A percentile compares a stretch with the other conserved stretches of the same genome.
Conservation (phyloP, 2,329 filamentous ascomycete species). For the Erysiphe pulchra region DNA sequence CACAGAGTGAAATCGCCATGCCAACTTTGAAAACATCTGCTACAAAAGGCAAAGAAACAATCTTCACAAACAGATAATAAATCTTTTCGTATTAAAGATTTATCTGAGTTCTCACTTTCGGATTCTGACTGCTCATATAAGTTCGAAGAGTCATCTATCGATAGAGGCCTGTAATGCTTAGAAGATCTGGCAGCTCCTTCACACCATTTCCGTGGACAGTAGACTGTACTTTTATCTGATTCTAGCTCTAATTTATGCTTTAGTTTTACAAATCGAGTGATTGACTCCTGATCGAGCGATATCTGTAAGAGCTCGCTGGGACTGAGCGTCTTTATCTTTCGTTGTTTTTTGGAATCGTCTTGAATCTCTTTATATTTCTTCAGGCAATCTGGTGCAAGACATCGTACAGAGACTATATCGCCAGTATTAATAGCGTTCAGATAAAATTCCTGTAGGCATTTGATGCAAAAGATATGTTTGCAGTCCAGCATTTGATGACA, state of each 20-base stretch:
- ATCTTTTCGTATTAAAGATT: constrained; percentile 20
- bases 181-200: constrained; percentile 64
- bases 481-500: constrained; percentile 71
- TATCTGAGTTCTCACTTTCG: constrained; percentile 10
- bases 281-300: constrained; percentile 40
- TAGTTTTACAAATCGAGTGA: constrained; percentile 66
- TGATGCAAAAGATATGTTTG: constrained; percentile 69
- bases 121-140: constrained; percentile 25
- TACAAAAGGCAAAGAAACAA: constrained; percentile 74
- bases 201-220: constrained; percentile 82
- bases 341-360: constrained; percentile 17
- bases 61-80: constrained; percentile 68
- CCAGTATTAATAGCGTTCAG: constrained; percentile 69
- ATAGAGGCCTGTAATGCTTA: constrained; percentile 43
- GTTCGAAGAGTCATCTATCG: constrained; percentile 20
- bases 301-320: constrained; percentile 69
- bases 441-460: constrained; percentile 81
- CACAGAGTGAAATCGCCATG: constrained; percentile 64
- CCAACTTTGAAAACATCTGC: constrained; percentile 48
- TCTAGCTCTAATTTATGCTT: constrained; percentile 88
- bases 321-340: constrained; percentile 42
- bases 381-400: constrained; percentile 55
- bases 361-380: constrained; percentile 23
- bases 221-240: constrained; percentile 72
- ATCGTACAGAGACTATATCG: constrained; percentile 54